These are phyloP conservation scores for Pyrenochaeta sp. DNA, from an alignment of 2,329 filamentous ascomycete genomes.

Conservation along the genomic window DNA sequence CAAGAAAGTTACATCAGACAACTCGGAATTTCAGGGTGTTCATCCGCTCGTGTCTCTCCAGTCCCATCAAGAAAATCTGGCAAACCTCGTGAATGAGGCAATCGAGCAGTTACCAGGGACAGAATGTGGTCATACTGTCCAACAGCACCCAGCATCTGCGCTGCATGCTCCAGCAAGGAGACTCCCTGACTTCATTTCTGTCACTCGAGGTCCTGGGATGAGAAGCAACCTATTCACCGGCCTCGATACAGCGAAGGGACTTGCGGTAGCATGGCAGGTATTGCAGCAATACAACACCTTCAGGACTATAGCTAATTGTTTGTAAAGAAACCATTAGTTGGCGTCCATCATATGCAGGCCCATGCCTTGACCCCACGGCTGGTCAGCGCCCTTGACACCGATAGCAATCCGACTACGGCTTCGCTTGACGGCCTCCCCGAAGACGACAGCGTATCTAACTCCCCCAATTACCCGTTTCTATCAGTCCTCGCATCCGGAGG, in stretches of 20 bases:
- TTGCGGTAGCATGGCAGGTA: conserved; percentile 79
- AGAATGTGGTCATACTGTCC: conserved; percentile 1
- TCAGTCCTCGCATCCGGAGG: conserved; percentile 91
- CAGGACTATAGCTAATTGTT: background rate
- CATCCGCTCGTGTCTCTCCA: conserved; percentile 78
- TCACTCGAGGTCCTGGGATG: conserved; percentile 93
- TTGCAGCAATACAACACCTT: background rate
- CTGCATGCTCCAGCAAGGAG: conserved; percentile 13
- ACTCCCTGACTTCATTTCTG: conserved; percentile 83
- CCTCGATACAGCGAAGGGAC: conserved; percentile 83
- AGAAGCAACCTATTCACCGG: conserved; percentile 78
- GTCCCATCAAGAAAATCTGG: conserved; percentile 77
- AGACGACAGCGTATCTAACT: conserved; percentile 5
- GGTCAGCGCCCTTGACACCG: conserved; percentile 65
- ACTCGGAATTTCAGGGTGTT: conserved; percentile 77
- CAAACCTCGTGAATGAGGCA: conserved; percentile 71
- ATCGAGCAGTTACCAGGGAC: conserved; percentile 62
- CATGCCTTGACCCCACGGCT: conserved; percentile 90
- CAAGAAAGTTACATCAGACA: conserved; percentile 82
- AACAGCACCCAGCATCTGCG: background rate
- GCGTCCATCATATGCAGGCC: conserved; percentile 96
- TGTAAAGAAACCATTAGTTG: conserved; percentile 73
- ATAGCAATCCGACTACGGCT: background rate
- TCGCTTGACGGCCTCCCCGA: conserved; percentile 5
- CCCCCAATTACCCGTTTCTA: conserved; percentile 80